Evolutionary conservation across 1,284 basidiomycete species (phyloP), one percentile per base, ranked within the genome.

Genomic region (Meripilus lineatus): DNA sequence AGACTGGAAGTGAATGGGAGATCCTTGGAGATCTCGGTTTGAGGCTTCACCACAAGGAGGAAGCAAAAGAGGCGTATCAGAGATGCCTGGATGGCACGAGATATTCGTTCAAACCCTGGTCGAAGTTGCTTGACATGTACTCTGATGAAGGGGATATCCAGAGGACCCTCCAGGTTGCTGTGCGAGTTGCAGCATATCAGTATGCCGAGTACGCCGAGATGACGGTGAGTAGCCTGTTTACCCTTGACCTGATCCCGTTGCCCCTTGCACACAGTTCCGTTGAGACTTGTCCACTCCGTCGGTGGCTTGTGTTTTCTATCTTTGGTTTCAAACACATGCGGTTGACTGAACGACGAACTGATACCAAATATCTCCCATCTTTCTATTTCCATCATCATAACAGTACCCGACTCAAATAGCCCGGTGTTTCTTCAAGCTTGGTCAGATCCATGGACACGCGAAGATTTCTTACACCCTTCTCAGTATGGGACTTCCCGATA

Each of bases 1-100:
- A 98, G 71, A 97, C 95, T 0, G 93, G 90, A 0, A 72, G 92
- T 14, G 95, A 99, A 66, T 99, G 96, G 95, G 95, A 99, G 69
- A 97, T 99, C 39, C 73, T 99, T 2, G 96, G 95, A 24, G 96
- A 99, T 59, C 74, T 99, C 6, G 95, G 94, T 1, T 61, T 88
- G 28, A 81, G 95, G 8, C 64, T 99, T 48, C 89, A 97, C 58
- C 96, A 98, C 70, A 93, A 91, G 63, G 95, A 98, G 58, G 96
- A 99, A 59, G 91, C 93, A 25, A 95, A 96, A 64, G 95, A 99
- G 58, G 94, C 94, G 2, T 99, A 89, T 65, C 91, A 96, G 62
- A 81, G 93, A 14, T 95, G 93, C 62, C 78, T 99, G 25, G 93
- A 97, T 52, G 73, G 82, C 33, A 80, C 85, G 44, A 70, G 85